phyloP scores from a whole-genome alignment of 83 land plant species.

The Thuja plicata region DNA sequence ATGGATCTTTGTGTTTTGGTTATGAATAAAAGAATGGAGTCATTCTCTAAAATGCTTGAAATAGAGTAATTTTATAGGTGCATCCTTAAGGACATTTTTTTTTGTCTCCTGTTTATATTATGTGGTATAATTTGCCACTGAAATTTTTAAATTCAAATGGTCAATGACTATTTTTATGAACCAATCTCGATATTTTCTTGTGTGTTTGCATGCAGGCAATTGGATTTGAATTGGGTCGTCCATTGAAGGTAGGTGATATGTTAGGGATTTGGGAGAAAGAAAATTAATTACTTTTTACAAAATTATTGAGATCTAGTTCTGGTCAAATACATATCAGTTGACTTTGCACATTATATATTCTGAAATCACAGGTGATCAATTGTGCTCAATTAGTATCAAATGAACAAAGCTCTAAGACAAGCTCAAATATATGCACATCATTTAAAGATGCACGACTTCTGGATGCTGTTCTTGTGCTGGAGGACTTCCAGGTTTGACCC shows the following conservation, averaged over 20 bases:
- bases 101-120: neutral
- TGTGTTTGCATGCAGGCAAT: conserved; percentile 24
- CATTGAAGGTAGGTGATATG: conserved; percentile 21
- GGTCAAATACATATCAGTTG: neutral
- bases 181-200: conserved; percentile 4
- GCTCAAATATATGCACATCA: conserved; percentile 21
- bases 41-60: neutral
- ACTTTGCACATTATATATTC: neutral
- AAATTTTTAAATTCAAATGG: neutral
- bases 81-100: neutral
- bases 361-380: conserved; percentile 26
- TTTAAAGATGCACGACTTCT: conserved; percentile 34
- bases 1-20: neutral
- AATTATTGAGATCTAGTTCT: neutral
- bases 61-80: neutral
- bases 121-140: neutral
- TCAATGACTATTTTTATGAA: neutral
- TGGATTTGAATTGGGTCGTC: conserved; percentile 36
- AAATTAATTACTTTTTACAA: neutral
- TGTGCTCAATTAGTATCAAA: conserved; percentile 37
- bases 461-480: conserved; percentile 39
- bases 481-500: conserved; percentile 31
- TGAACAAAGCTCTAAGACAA: conserved; percentile 30
- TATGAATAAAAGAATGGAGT: neutral
- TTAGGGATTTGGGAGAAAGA: neutral